Percentiles rank a stretch among this genome's conserved stretches.
Evolutionary conservation across 768 basidiomycete genomes (phyloP).

Genomic region (Macrolepiota fuliginosa): DNA sequence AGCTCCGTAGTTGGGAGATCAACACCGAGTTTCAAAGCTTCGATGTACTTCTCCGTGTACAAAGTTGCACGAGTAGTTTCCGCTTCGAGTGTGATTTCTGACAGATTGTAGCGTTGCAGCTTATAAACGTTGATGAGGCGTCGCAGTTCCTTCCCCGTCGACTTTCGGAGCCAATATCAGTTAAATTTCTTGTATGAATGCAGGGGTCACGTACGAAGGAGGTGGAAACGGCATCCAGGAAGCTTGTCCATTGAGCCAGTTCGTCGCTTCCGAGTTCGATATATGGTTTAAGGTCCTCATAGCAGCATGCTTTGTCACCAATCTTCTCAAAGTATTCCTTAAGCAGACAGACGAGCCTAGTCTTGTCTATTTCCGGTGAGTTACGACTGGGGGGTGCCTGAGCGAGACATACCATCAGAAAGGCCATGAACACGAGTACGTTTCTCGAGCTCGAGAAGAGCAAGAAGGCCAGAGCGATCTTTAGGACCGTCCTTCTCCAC

Average conservation of each 20-base stretch:
- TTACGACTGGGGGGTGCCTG: not conserved
- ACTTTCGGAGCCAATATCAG: slow-evolving; percentile 30
- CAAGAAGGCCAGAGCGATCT: slow-evolving; percentile 75
- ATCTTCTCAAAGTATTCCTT: slow-evolving; percentile 68
- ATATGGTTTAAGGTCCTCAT: slow-evolving; percentile 80
- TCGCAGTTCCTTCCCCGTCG: slow-evolving; percentile 52
- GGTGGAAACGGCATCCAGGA: slow-evolving; percentile 45
- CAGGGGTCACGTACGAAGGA: slow-evolving; percentile 42
- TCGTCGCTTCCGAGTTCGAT: slow-evolving; percentile 47
- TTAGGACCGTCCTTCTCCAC: slow-evolving; percentile 62
- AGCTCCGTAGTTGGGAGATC: slow-evolving; percentile 72
- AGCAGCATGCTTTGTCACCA: slow-evolving; percentile 83
- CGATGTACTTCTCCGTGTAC: slow-evolving; percentile 62
- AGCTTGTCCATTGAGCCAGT: slow-evolving; percentile 48
- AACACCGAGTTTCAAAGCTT: slow-evolving; percentile 63
- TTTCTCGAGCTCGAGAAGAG: slow-evolving; percentile 72
- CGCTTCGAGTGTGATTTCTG: slow-evolving; percentile 51
- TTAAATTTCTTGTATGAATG: not conserved
- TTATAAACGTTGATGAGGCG: slow-evolving; percentile 75
- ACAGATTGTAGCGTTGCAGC: slow-evolving; percentile 61
- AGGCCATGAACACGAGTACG: slow-evolving; percentile 48
- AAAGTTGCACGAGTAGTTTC: slow-evolving; percentile 51
- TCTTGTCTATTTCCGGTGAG: slow-evolving; percentile 35
- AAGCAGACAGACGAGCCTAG: slow-evolving; percentile 46
- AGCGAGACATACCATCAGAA: slow-evolving; percentile 37